Evolutionary conservation across 139 green algal genomes (phyloP).

Genomic region (Chlamydomonas applanata): DNA sequence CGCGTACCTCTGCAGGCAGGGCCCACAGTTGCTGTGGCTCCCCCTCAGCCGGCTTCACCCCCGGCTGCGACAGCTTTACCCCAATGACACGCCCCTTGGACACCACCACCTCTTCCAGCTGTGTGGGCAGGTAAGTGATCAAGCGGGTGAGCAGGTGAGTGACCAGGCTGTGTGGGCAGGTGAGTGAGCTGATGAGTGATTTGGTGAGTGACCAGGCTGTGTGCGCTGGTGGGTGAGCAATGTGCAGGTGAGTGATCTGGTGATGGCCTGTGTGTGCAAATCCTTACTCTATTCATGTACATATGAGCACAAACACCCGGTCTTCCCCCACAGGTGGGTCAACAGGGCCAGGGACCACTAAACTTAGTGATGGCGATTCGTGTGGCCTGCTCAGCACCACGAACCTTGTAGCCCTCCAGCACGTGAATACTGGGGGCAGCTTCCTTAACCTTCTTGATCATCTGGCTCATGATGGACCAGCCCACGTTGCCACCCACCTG

Average conservation of each 20-base stretch:
- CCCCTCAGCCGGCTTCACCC: neutral
- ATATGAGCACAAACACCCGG: neutral
- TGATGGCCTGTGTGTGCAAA: too few relatives aligned
- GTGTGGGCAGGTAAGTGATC: neutral
- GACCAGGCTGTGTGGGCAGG: neutral
- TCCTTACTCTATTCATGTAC: too few relatives aligned
- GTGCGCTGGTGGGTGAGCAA: neutral
- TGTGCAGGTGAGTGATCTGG: neutral
- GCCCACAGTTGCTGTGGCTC: neutral
- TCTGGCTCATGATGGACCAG: slow-evolving; percentile 49
- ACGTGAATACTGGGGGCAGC: slow-evolving; percentile 15
- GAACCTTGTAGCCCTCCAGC: slow-evolving; percentile 18
- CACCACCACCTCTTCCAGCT: slow-evolving; percentile 4
- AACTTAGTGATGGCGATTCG: too few relatives aligned
- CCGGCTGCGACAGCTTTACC: neutral
- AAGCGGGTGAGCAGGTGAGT: neutral
- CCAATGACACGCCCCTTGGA: neutral
- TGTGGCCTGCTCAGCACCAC: neutral
- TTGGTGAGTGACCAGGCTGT: slow-evolving; percentile 1
- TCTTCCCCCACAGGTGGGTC: too few relatives aligned
- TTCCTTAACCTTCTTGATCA: slow-evolving; percentile 21
- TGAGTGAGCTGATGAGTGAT: neutral
- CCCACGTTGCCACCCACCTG: slow-evolving; percentile 56
- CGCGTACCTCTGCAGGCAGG: neutral
- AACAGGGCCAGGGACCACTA: too few relatives aligned